phyloP scores from a whole-genome alignment of 768 basidiomycete species.

The Tylopilus balloui region DNA sequence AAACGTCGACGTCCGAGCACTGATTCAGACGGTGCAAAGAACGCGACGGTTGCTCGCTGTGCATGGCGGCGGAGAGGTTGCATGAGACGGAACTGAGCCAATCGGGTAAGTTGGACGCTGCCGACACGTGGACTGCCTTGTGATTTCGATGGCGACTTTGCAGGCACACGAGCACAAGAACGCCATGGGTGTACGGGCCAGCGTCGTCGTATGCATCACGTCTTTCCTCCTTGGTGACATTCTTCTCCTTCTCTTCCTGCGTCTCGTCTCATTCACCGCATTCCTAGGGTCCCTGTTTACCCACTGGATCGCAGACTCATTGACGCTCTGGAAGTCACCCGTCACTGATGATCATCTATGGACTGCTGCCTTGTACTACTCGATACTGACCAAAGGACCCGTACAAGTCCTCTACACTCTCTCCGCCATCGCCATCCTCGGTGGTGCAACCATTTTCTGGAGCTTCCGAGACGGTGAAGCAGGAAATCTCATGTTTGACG shows the following conservation, averaged over 20 bases:
- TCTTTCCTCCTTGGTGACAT: constrained; percentile 72
- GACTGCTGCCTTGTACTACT: constrained; percentile 80
- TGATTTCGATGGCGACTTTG: constrained; percentile 16
- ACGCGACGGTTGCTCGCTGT: constrained; percentile 3
- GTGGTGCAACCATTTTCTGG: constrained; percentile 67
- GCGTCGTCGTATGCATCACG: constrained; percentile 70
- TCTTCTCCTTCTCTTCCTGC: background rate
- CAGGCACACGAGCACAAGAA: constrained; percentile 9
- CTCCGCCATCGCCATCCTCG: constrained; percentile 50
- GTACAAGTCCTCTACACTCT: constrained; percentile 53
- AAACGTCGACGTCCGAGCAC: constrained; percentile 1
- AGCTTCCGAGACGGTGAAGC: constrained; percentile 74
- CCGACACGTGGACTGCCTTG: constrained; percentile 10
- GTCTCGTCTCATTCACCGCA: background rate
- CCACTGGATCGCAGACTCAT: constrained; percentile 90
- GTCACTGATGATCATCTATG: constrained; percentile 81
- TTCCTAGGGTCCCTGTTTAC: constrained; percentile 71
- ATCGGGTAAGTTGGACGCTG: constrained; percentile 10
- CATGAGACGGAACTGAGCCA: constrained; percentile 12
- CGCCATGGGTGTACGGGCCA: constrained; percentile 67
- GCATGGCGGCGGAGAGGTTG: constrained; percentile 17
- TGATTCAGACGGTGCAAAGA: background rate
- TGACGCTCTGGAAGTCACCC: constrained; percentile 86
- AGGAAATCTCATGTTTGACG: constrained; percentile 88
- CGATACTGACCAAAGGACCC: constrained; percentile 67